These are phyloP conservation scores for Talaromyces islandicus DNA, from an alignment of 2,329 filamentous ascomycete species.

Conservation along the genomic window DNA sequence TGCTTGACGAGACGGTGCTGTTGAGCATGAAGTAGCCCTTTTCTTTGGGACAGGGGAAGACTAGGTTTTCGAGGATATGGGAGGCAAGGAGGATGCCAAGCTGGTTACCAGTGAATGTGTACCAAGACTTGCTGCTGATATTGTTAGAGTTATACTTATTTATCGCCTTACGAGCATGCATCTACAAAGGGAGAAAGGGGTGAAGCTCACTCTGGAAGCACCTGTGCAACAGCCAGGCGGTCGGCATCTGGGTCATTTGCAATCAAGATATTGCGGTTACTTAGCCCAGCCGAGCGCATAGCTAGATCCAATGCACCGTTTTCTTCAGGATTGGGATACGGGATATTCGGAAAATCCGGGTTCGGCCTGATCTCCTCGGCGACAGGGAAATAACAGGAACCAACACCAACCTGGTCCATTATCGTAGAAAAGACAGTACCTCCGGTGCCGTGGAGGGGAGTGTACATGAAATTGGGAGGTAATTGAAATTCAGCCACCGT, in stretches of 20 bases:
- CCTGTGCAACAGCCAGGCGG: constrained; percentile 57
- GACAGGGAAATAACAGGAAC: constrained; percentile 27
- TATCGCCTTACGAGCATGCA: not conserved
- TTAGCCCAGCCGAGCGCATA: constrained; percentile 48
- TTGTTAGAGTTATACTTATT: too few species aligned
- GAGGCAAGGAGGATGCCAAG: constrained; percentile 56
- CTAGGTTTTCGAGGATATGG: constrained; percentile 46
- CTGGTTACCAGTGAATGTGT: constrained; percentile 60
- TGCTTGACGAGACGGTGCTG: constrained; percentile 60
- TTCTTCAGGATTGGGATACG: constrained; percentile 62
- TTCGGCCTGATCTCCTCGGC: constrained; percentile 51
- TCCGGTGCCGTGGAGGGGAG: constrained; percentile 37
- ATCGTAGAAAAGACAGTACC: constrained; percentile 27
- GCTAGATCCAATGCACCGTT: constrained; percentile 56
- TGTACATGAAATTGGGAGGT: constrained; percentile 36
- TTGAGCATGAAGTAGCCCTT: constrained; percentile 51
- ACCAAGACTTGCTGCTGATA: constrained; percentile 44
- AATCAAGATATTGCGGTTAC: constrained; percentile 48
- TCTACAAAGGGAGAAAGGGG: not conserved
- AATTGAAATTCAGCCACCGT: constrained; percentile 22
- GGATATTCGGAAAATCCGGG: constrained; percentile 58
- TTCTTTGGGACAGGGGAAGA: constrained; percentile 22
- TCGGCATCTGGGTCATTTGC: constrained; percentile 63
- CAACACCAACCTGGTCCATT: constrained; percentile 27
- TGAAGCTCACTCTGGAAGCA: constrained; percentile 36